Evolutionary conservation across 192 early-diverging fungal species (phyloP).

Genomic region (Thamnidium elegans): DNA sequence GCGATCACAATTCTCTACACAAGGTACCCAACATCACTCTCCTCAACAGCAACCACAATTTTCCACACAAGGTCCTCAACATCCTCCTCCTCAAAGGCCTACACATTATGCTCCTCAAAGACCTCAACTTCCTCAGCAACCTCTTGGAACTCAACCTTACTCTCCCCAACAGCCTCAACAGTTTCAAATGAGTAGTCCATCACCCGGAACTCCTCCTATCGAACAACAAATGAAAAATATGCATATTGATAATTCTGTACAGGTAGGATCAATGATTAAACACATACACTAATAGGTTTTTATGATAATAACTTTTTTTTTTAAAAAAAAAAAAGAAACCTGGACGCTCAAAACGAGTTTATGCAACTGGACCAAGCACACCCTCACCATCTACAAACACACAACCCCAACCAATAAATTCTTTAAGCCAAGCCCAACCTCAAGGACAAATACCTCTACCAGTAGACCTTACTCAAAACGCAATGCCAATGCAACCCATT

Average conservation of each 20-base stretch:
- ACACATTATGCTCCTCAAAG: too few species aligned
- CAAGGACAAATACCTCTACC: constrained; percentile 17
- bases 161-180: too few species aligned
- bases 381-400: not conserved
- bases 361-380: constrained; percentile 8
- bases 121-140: too few species aligned
- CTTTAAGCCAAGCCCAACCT: not conserved
- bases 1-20: too few species aligned
- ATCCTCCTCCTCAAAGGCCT: too few species aligned
- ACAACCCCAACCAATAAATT: not conserved
- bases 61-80: too few species aligned
- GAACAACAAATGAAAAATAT: not conserved
- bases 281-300: not conserved
- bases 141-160: too few species aligned
- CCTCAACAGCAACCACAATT: too few species aligned
- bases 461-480: constrained; percentile 27
- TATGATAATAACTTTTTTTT: not conserved
- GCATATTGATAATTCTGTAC: not conserved
- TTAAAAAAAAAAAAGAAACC: constrained; percentile 9
- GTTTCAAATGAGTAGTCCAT: too few species aligned
- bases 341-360: constrained; percentile 21
- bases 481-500: constrained; percentile 26
- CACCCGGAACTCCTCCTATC: too few species aligned
- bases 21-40: too few species aligned
- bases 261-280: too few species aligned